These are phyloP conservation scores for Aspergillus quadricinctus DNA, from an alignment of 2,329 filamentous ascomycete species.

Conservation along the genomic window DNA sequence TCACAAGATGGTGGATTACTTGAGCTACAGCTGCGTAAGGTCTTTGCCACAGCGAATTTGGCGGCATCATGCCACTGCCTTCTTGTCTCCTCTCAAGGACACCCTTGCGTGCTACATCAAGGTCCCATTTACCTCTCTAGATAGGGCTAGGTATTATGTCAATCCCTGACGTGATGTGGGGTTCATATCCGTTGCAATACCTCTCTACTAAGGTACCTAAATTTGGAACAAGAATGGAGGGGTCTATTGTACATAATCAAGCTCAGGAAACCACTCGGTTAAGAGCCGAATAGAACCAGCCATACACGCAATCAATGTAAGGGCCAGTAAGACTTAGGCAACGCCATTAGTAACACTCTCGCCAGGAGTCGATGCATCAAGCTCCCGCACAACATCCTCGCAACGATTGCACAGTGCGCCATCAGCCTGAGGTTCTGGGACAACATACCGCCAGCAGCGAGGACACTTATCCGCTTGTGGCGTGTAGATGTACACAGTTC, in stretches of 20 bases:
- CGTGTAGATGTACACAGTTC: conserved; percentile 40
- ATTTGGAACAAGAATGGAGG: background rate
- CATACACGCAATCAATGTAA: background rate
- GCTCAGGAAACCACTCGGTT: background rate
- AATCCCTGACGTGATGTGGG: background rate
- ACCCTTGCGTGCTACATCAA: background rate
- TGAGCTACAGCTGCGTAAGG: background rate
- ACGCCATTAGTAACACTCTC: conserved; percentile 2
- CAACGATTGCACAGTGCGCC: conserved; percentile 70
- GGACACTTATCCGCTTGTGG: conserved; percentile 66
- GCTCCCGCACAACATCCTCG: conserved; percentile 55
- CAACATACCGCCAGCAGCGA: conserved; percentile 83
- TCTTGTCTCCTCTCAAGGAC: background rate
- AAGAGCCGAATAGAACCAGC: background rate
- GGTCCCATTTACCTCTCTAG: background rate
- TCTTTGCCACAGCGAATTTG: background rate
- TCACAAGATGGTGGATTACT: too few species aligned
- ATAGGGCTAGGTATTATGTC: background rate
- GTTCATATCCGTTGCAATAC: background rate
- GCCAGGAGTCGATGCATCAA: conserved; percentile 16
- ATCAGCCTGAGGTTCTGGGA: conserved; percentile 46
- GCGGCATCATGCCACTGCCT: background rate
- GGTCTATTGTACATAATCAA: background rate
- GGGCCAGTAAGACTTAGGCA: background rate
- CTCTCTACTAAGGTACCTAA: background rate